phyloP scores from a whole-genome alignment of 495 filamentous ascomycete species.

The Achaetomiella virescens region DNA sequence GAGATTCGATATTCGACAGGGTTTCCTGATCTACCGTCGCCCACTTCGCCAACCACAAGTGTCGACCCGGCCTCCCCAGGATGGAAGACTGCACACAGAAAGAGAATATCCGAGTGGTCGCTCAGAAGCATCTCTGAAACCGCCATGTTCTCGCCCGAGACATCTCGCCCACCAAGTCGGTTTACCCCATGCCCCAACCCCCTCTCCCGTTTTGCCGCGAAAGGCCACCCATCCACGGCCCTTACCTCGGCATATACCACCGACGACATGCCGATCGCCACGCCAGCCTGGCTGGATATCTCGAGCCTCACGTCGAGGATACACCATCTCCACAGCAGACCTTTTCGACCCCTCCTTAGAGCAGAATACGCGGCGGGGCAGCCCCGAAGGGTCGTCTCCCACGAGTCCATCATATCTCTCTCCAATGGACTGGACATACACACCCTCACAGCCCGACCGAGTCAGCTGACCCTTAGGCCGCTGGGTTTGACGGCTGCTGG shows the following conservation, averaged over 20 bases:
- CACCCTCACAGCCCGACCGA: conserved; percentile 46
- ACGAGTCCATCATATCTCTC: conserved; percentile 51
- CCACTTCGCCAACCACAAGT: conserved; percentile 69
- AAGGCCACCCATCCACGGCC: background rate
- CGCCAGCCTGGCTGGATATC: conserved; percentile 2
- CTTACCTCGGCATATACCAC: conserved; percentile 13
- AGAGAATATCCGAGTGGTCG: conserved; percentile 50
- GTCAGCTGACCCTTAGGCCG: conserved; percentile 43
- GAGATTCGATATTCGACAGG: conserved; percentile 73
- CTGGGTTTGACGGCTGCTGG: conserved; percentile 40
- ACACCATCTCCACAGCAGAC: conserved; percentile 8
- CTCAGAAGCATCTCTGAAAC: conserved; percentile 39
- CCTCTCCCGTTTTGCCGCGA: conserved; percentile 8
- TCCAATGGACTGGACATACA: conserved; percentile 51
- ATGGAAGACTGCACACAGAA: conserved; percentile 46
- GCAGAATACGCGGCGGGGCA: conserved; percentile 12
- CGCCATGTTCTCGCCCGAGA: conserved; percentile 20
- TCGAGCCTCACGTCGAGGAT: conserved; percentile 1
- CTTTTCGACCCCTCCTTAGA: conserved; percentile 15
- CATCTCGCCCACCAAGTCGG: conserved; percentile 2
- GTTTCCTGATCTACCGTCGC: conserved; percentile 54
- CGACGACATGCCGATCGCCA: conserved; percentile 18
- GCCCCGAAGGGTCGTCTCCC: conserved; percentile 40
- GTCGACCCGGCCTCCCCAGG: conserved; percentile 53
- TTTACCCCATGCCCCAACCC: conserved; percentile 7